Evolutionary conservation across 345 rosid genomes (phyloP).

Genomic region (Pugionium dolabratum): DNA sequence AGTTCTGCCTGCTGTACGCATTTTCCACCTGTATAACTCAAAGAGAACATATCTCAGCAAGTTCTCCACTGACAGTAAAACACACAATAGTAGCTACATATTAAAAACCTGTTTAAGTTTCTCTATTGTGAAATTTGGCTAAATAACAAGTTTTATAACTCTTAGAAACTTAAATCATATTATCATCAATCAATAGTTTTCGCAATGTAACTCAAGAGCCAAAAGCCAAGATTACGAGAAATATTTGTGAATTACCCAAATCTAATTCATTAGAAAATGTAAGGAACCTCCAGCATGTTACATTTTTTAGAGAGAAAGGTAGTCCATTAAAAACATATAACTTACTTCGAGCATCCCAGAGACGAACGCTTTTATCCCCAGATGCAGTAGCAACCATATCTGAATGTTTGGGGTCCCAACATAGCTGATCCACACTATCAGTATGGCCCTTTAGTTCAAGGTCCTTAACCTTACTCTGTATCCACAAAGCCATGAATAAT

Average conservation of each 20-base stretch:
- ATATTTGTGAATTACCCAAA: not conserved
- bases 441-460: conserved; percentile 92
- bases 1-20: conserved; percentile 95
- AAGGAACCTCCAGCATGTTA: not conserved
- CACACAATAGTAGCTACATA: conserved; percentile 15
- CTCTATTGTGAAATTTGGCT: not conserved
- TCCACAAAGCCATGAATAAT: conserved; percentile 17
- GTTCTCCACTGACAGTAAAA: not conserved
- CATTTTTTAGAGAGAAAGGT: conserved; percentile 5
- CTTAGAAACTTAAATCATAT: not conserved
- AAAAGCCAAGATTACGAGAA: not conserved
- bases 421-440: conserved; percentile 97
- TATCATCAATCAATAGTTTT: not conserved
- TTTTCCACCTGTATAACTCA: conserved; percentile 70
- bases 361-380: conserved; percentile 94
- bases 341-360: conserved; percentile 99
- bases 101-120: not conserved
- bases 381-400: conserved; percentile 96
- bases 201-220: not conserved
- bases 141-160: not conserved
- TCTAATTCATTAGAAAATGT: not conserved
- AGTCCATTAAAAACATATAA: conserved; percentile 19
- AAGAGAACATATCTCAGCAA: conserved; percentile 23
- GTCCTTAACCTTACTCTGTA: conserved; percentile 86
- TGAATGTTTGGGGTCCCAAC: conserved; percentile 98